These are phyloP conservation scores for Cymbopogon citratus DNA, from an alignment of 176 grass and related monocot species.

Conservation along the genomic window DNA sequence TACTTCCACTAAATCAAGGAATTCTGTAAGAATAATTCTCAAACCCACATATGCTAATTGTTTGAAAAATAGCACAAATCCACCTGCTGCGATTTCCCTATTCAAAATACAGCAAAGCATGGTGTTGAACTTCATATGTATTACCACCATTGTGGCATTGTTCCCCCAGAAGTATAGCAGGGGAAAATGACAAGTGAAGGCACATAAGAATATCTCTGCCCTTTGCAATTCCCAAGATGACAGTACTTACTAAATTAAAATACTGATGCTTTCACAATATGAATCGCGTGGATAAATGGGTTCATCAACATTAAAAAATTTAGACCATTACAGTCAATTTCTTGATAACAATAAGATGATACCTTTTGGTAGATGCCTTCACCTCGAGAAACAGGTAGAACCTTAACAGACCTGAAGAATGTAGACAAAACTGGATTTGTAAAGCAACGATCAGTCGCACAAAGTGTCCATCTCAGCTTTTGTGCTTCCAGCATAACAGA, in stretches of 20 bases:
- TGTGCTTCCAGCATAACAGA: conserved; percentile 66
- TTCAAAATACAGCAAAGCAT: not conserved
- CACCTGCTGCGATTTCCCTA: not conserved
- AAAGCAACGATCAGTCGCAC: conserved; percentile 90
- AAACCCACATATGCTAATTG: not conserved
- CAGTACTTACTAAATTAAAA: not conserved
- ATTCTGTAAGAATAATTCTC: not conserved
- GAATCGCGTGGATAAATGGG: not conserved
- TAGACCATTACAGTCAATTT: not conserved
- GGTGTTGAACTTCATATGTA: not conserved
- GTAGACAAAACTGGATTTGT: conserved; percentile 74
- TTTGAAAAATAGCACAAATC: not conserved
- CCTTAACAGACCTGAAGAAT: conserved; percentile 87
- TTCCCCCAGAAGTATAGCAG: not conserved
- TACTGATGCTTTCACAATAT: not conserved
- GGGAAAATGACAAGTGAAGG: not conserved
- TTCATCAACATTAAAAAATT: not conserved
- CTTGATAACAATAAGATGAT: conserved; percentile 13
- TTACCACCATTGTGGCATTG: not conserved
- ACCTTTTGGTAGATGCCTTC: conserved; percentile 95
- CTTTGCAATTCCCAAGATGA: not conserved
- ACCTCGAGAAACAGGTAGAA: conserved; percentile 86
- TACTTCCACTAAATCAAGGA: not conserved
- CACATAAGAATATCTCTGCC: not conserved
- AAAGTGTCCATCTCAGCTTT: conserved; percentile 93